phyloP scores from a whole-genome alignment of 192 early-diverging fungal species.

The Allomyces arbusculus region DNA sequence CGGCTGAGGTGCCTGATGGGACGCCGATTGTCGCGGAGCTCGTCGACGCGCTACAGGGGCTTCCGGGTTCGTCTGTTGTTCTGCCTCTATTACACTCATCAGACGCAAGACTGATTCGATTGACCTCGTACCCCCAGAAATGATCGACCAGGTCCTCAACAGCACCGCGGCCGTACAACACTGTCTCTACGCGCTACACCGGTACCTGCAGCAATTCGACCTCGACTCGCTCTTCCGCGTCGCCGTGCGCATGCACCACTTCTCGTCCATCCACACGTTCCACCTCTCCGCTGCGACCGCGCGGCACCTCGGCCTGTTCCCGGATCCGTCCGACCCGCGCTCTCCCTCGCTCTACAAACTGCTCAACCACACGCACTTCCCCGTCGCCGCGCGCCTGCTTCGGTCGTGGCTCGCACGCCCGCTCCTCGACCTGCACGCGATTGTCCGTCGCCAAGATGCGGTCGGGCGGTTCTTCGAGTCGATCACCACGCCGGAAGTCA shows the following conservation, averaged over 20 bases:
- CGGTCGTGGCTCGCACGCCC: constrained; percentile 49
- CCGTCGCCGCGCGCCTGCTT: constrained; percentile 41
- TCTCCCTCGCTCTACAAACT: constrained; percentile 22
- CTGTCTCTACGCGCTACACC: constrained; percentile 31
- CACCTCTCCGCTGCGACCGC: background rate
- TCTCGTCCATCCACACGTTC: background rate
- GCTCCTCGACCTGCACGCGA: constrained; percentile 18
- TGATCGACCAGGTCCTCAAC: constrained; percentile 11
- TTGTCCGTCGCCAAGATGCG: background rate
- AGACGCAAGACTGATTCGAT: no score
- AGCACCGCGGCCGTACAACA: constrained; percentile 12
- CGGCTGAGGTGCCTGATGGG: no score
- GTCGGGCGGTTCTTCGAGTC: background rate
- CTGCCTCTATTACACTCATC: no score
- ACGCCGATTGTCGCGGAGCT: no score
- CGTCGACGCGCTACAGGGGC: no score
- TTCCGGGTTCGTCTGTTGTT: no score
- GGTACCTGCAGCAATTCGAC: constrained; percentile 39
- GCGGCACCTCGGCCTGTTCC: background rate
- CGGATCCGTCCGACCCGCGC: background rate
- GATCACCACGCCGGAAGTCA: constrained; percentile 5
- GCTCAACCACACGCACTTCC: constrained; percentile 43
- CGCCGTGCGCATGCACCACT: no score
- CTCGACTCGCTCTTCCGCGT: no score
- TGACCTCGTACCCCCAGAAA: background rate